Evolutionary conservation across 805 yeast genomes (phyloP).

Genomic region (Nakazawaea ishiwadae): DNA sequence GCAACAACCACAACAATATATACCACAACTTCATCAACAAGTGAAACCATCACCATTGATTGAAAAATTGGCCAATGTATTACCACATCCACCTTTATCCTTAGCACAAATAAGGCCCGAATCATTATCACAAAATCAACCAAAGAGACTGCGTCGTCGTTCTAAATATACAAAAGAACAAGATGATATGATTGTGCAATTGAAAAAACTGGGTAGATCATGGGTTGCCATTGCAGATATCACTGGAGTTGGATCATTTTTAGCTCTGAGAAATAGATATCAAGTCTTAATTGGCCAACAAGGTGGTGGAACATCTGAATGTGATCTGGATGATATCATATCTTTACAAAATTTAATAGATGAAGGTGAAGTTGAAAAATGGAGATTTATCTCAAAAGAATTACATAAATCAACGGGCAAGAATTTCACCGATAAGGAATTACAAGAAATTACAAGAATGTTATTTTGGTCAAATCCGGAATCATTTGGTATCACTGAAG

Average conservation of each 20-base stretch:
- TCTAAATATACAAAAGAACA: constrained; percentile 70
- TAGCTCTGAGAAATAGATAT: constrained; percentile 74
- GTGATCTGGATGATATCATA: constrained; percentile 53
- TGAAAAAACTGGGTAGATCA: constrained; percentile 58
- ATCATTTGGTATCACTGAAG: constrained; percentile 51
- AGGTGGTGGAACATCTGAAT: constrained; percentile 64
- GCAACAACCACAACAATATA: constrained; percentile 8
- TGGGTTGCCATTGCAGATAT: constrained; percentile 74
- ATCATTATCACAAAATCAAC: constrained; percentile 33
- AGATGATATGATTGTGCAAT: constrained; percentile 55
- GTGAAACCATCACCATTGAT: constrained; percentile 10
- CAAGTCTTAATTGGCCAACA: constrained; percentile 82
- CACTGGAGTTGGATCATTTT: constrained; percentile 57
- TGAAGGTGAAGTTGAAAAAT: constrained; percentile 66
- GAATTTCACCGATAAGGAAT: constrained; percentile 44
- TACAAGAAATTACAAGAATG: constrained; percentile 48
- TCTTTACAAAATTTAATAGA: constrained; percentile 52
- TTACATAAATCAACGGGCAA: constrained; percentile 51
- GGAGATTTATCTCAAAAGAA: constrained; percentile 62
- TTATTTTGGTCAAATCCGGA: constrained; percentile 53
- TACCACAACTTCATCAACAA: neutral
- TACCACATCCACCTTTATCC: constrained; percentile 48
- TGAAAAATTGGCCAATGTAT: constrained; percentile 15
- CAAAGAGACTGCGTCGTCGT: constrained; percentile 51
- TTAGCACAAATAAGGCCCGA: constrained; percentile 38